Conservation (phyloP, 495 filamentous ascomycete species). For the Aspergillus funiculosus region DNA sequence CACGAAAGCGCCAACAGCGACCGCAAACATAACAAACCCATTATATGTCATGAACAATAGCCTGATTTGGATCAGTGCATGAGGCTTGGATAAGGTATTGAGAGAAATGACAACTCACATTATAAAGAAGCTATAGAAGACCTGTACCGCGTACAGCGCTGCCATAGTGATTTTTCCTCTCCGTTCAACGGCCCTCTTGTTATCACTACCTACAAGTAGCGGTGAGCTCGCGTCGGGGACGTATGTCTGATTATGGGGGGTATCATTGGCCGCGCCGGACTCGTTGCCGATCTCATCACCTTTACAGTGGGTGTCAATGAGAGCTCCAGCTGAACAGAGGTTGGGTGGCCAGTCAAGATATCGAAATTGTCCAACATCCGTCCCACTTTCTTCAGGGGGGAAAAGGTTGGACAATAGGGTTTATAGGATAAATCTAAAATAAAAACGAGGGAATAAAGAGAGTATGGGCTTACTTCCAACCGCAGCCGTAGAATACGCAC, state of each 20-base stretch:
- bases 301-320: conserved; percentile 37
- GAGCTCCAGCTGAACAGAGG: conserved; percentile 12
- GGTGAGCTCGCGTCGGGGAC: conserved; percentile 60
- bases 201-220: conserved; percentile 57
- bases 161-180: conserved; percentile 72
- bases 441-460: neutral
- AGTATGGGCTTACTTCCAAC: conserved; percentile 43
- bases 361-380: conserved; percentile 5
- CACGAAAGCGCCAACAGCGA: conserved; percentile 80
- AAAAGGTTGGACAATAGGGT: too few species aligned
- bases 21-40: conserved; percentile 90
- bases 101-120: conserved; percentile 64
- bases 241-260: conserved; percentile 15
- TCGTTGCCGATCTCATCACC: conserved; percentile 43
- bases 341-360: conserved; percentile 5
- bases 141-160: conserved; percentile 82
- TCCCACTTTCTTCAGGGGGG: too few species aligned
- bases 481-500: conserved; percentile 36
- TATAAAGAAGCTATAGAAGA: conserved; percentile 98
- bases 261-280: conserved; percentile 25
- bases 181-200: conserved; percentile 40
- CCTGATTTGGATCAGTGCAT: conserved; percentile 49
- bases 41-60: conserved; percentile 99
- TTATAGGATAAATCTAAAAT: conserved; percentile 1
- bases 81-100: neutral